phyloP scores from a whole-genome alignment of 1,284 basidiomycete genomes.

The Marasmius sp. region DNA sequence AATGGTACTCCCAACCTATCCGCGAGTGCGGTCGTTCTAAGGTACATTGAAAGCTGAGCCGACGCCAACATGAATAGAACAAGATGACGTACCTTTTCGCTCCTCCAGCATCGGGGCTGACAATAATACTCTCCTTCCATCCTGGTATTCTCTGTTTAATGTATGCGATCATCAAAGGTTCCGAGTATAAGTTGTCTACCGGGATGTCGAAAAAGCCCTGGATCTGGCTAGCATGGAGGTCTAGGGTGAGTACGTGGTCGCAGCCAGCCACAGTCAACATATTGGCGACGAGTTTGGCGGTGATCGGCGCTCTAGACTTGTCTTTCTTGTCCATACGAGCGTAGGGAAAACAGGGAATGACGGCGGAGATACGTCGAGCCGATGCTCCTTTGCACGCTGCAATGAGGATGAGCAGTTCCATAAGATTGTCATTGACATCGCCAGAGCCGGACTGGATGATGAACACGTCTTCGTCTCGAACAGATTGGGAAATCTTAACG shows the following conservation, averaged over 20 bases:
- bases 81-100: constrained; percentile 81
- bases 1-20: constrained; percentile 97
- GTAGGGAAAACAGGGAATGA: constrained; percentile 98
- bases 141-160: constrained; percentile 87
- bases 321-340: constrained; percentile 99
- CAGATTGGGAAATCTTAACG: constrained; percentile 91
- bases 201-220: constrained; percentile 99
- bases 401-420: constrained; percentile 90
- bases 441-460: constrained; percentile 86
- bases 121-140: constrained; percentile 91
- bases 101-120: constrained; percentile 96
- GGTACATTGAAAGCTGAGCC: constrained; percentile 10
- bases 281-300: constrained; percentile 97
- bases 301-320: constrained; percentile 96
- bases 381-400: constrained; percentile 97
- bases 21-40: constrained; percentile 91
- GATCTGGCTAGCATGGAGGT: constrained; percentile 97
- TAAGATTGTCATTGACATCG: constrained; percentile 83
- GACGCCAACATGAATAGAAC: not conserved
- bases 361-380: constrained; percentile 94
- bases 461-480: constrained; percentile 97
- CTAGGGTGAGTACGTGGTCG: constrained; percentile 99
- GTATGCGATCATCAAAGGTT: constrained; percentile 85
- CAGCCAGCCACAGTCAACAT: constrained; percentile 96
- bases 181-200: constrained; percentile 94